These are phyloP conservation scores for Apiotrichum veenhuisii DNA, from an alignment of 1,284 basidiomycete species.

Conservation along the genomic window DNA sequence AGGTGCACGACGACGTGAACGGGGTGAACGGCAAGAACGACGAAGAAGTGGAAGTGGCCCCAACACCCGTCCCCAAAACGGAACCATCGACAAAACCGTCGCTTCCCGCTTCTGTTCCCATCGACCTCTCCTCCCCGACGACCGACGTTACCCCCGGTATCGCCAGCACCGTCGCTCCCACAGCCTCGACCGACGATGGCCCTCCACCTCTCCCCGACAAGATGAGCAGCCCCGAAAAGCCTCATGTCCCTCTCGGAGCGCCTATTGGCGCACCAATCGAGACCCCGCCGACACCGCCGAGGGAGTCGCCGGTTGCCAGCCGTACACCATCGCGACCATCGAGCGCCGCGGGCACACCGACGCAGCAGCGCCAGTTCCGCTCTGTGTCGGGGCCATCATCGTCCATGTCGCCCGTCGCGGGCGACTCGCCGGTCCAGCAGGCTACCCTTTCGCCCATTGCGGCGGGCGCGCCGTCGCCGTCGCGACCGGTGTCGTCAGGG, in stretches of 20 bases:
- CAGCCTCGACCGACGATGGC: not conserved
- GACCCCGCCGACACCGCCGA: not conserved
- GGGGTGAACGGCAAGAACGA: not conserved
- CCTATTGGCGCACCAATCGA: constrained; percentile 5
- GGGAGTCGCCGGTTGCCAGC: not conserved
- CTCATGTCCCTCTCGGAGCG: not conserved
- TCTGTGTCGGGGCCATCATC: constrained; percentile 16
- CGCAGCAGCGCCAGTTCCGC: not conserved
- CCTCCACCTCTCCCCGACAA: constrained; percentile 13
- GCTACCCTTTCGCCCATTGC: not conserved
- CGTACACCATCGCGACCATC: constrained; percentile 3
- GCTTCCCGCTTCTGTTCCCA: not conserved
- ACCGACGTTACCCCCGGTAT: not conserved
- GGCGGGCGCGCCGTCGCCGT: constrained; percentile 19
- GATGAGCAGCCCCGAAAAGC: constrained; percentile 1
- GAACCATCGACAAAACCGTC: not conserved
- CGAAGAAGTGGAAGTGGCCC: not conserved
- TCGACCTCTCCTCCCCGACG: not conserved
- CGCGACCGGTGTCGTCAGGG: constrained; percentile 22
- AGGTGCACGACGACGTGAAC: not conserved
- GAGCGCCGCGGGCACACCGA: not conserved
- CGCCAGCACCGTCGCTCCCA: not conserved
- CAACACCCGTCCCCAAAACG: not conserved
- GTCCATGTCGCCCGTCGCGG: constrained; percentile 25
- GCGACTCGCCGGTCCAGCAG: constrained; percentile 15